Base-by-base conservation (phyloP, 2,329 filamentous ascomycete genomes). In the Tricladium varicosporioides region DNA sequence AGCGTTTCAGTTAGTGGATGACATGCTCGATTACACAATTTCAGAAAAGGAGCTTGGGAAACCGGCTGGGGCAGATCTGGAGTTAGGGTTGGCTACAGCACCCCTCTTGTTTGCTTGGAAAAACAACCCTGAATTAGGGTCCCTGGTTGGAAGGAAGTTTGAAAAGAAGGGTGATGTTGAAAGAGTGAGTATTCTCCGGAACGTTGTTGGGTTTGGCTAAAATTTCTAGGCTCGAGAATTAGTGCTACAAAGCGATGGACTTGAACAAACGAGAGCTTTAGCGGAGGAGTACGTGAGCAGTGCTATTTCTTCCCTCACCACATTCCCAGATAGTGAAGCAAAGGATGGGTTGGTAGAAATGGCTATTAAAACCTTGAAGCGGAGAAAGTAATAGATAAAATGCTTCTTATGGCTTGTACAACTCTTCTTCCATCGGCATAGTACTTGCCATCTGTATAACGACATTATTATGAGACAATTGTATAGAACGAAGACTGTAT, bases 101-200 rank as follows among this genome's bases (percentile, higher is more conserved):
- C 94, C 94, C 14, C 76, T 99, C 62, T 76, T 99, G 44, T 99
- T 97, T 76, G 94, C 94, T 0, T 99, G 94, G 94, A 92, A 92
- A 76, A 83, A 88, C 63, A 90, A 89, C 67, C 84, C 86, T 19
- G 91, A 94, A 73, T 77, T 99, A 27, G 94, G 94, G 4, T 84
- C 84, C 52, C 77, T 99, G 63, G 94, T 99, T 14, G 94, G 94
- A 47, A 86, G 94, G 74, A 96, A 96, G 74, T 99, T 99, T 72
- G 79, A 81, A 47, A 75, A 82, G 67, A 83, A 91, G 64, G 94
- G 94, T 5, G 94, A 99, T 76, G 90, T 96, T 49, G 78, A 86
- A 65, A 86, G 79, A 80, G 93, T 97, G 73, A 78, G 87, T 77
- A n/a, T 16, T 43, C 15, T 47, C 13, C 13, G 7, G 22, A 27